These are phyloP conservation scores for Coemansia sp. DNA, from an alignment of 192 early-diverging fungal genomes.

Conservation along the genomic window DNA sequence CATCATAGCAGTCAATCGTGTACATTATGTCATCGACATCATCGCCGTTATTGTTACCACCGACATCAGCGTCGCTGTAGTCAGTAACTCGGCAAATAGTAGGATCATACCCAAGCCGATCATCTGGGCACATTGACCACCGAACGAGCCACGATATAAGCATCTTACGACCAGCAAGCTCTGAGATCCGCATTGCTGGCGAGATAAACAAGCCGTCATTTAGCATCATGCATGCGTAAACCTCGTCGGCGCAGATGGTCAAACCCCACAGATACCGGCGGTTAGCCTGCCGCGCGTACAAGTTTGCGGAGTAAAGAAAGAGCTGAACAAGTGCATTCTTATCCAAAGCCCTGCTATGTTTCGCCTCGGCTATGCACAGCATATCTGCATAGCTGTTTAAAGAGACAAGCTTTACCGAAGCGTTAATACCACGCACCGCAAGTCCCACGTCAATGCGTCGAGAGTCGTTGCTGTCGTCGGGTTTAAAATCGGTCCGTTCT, in stretches of 20 bases:
- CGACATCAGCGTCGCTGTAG: background rate
- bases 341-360: background rate
- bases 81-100: background rate
- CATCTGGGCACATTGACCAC: constrained; percentile 13
- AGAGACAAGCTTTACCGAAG: background rate
- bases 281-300: too few relatives aligned
- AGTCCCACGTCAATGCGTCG: background rate
- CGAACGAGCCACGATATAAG: constrained; percentile 5
- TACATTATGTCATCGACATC: background rate
- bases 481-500: background rate
- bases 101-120: constrained; percentile 14
- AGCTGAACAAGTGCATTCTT: too few relatives aligned
- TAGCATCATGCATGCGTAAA: too few relatives aligned
- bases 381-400: background rate
- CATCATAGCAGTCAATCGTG: constrained; percentile 3
- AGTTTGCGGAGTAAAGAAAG: too few relatives aligned
- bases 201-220: too few relatives aligned
- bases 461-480: background rate
- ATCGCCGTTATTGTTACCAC: background rate
- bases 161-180: too few relatives aligned
- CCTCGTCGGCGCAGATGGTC: too few relatives aligned
- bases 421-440: background rate
- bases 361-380: background rate
- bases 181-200: too few relatives aligned
- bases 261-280: too few relatives aligned